phyloP scores from a whole-genome alignment of 1,284 basidiomycete genomes.

The Leccinum solheimii region DNA sequence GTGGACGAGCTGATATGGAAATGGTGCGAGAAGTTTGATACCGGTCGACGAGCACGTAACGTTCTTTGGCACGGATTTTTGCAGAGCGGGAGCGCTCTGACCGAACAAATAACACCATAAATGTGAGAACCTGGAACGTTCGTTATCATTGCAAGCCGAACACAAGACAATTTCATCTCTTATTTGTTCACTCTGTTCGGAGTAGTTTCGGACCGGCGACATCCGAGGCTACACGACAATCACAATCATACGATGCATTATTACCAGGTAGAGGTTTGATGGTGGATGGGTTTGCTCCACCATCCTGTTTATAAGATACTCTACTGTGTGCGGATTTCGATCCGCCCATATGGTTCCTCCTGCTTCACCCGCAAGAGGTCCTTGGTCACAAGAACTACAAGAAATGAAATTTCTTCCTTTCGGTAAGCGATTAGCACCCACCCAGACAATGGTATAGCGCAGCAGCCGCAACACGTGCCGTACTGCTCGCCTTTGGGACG shows the following conservation, averaged over 20 bases:
- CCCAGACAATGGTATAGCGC: conserved; percentile 82
- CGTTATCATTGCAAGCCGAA: background rate
- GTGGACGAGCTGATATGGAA: background rate
- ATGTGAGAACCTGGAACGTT: background rate
- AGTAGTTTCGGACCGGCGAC: background rate
- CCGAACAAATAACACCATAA: background rate
- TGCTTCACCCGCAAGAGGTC: conserved; percentile 57
- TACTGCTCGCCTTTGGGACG: conserved; percentile 63
- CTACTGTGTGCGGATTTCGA: conserved; percentile 34
- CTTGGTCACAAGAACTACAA: conserved; percentile 65
- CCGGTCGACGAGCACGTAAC: background rate
- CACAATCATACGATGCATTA: background rate
- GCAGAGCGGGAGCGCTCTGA: background rate
- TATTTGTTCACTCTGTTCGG: background rate
- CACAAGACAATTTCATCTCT: background rate
- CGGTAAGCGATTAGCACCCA: conserved; percentile 34
- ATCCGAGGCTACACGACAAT: background rate
- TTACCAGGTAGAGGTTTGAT: background rate
- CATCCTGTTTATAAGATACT: background rate
- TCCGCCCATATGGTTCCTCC: conserved; percentile 49
- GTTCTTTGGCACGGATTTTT: background rate
- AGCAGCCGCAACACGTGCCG: conserved; percentile 71
- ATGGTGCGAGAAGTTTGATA: background rate
- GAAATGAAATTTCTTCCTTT: background rate
- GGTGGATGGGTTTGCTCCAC: background rate